These are phyloP conservation scores for Pezicula neosporulosa DNA, from an alignment of 2,329 filamentous ascomycete genomes.

Conservation along the genomic window DNA sequence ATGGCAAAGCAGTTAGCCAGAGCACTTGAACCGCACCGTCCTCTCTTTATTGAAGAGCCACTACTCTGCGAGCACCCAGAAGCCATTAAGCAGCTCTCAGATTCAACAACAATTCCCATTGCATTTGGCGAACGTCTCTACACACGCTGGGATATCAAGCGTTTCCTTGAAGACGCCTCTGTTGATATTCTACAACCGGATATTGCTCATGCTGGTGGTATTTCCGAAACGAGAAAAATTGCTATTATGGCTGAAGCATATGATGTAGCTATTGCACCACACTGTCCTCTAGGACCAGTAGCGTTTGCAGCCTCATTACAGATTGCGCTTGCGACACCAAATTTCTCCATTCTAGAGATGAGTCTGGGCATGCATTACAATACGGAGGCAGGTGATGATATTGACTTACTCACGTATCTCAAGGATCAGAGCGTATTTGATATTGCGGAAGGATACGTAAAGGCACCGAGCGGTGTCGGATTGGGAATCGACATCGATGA, in stretches of 20 bases:
- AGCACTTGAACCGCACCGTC: conserved; percentile 62
- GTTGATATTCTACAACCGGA: conserved; percentile 55
- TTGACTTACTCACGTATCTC: conserved; percentile 46
- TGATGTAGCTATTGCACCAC: conserved; percentile 52
- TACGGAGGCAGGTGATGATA: conserved; percentile 36
- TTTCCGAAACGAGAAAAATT: conserved; percentile 50
- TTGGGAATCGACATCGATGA: conserved; percentile 53
- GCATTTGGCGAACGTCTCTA: conserved; percentile 54
- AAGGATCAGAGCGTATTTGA: conserved; percentile 46
- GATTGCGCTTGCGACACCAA: conserved; percentile 42
- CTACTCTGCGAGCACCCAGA: conserved; percentile 60
- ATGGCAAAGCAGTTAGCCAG: conserved; percentile 76
- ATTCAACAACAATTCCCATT: conserved; percentile 48
- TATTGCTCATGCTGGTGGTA: conserved; percentile 51
- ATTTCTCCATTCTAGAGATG: conserved; percentile 56
- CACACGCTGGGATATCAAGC: conserved; percentile 53
- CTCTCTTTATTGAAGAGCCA: conserved; percentile 73
- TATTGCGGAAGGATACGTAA: conserved; percentile 46
- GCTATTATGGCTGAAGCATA: conserved; percentile 54
- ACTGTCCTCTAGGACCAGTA: conserved; percentile 53
- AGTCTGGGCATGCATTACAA: conserved; percentile 59
- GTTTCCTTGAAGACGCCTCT: conserved; percentile 47
- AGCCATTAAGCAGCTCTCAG: conserved; percentile 43
- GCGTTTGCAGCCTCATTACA: conserved; percentile 53
- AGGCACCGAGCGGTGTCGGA: conserved; percentile 17